A percentile compares a stretch with the other conserved stretches of the same genome.
These are phyloP conservation scores for Cryptococcus wingfieldii DNA, from an alignment of 1,284 basidiomycete species.

Conservation along the genomic window DNA sequence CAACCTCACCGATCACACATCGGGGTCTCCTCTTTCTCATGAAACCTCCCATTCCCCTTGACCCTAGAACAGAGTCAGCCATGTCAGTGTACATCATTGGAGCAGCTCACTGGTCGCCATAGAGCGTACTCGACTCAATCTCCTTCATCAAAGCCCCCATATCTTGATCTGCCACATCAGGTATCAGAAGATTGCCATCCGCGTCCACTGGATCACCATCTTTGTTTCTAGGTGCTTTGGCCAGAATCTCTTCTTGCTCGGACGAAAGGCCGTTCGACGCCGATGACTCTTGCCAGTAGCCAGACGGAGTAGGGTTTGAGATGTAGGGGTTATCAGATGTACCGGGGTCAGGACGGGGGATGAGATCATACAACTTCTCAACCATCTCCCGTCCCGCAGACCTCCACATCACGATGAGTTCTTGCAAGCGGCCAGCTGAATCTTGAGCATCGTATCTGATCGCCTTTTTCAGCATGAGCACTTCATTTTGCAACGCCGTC, in stretches of 20 bases:
- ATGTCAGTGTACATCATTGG: not conserved
- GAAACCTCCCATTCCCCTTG: not conserved
- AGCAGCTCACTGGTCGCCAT: not conserved
- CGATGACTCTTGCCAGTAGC: not conserved
- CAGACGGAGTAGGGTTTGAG: not conserved
- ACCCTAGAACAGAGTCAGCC: not conserved
- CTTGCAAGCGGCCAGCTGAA: slow-evolving; percentile 24
- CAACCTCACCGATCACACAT: too few relatives aligned
- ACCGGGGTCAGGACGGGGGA: slow-evolving; percentile 18
- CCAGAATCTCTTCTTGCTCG: slow-evolving; percentile 18
- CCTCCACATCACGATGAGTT: slow-evolving; percentile 34
- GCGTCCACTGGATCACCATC: slow-evolving; percentile 29
- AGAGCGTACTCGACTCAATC: not conserved
- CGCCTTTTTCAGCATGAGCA: slow-evolving; percentile 28
- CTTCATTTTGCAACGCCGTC: slow-evolving; percentile 24
- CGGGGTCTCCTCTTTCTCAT: not conserved
- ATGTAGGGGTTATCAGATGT: not conserved
- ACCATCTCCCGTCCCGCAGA: slow-evolving; percentile 39
- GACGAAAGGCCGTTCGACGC: not conserved
- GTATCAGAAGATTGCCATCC: slow-evolving; percentile 25
- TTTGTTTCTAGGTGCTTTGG: slow-evolving; percentile 15
- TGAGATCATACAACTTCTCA: slow-evolving; percentile 32
- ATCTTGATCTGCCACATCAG: slow-evolving; percentile 7
- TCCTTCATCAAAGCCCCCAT: not conserved
- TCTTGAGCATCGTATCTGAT: slow-evolving; percentile 28